Percentiles rank a stretch among this genome's conserved stretches.
These are phyloP conservation scores for Fagopyrum homotropicum DNA, from an alignment of 148 eudicot species.

Conservation along the genomic window DNA sequence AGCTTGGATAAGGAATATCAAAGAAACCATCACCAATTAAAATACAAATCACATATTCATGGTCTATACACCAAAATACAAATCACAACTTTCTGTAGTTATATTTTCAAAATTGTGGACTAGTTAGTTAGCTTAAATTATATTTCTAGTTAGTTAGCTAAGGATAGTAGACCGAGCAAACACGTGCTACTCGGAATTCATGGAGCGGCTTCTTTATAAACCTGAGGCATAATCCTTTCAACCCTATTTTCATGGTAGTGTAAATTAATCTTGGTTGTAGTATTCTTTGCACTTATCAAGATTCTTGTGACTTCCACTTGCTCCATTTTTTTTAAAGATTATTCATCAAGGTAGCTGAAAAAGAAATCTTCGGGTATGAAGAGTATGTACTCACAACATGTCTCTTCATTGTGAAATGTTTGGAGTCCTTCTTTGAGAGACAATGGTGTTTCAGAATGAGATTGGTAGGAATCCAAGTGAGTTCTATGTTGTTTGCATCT, in stretches of 20 bases:
- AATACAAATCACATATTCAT: background rate
- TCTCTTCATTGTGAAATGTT: conserved; percentile 30
- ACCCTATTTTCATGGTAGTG: conserved; percentile 36
- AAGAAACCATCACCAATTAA: background rate
- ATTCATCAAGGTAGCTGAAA: conserved; percentile 33
- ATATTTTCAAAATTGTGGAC: too few species aligned
- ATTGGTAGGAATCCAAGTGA: conserved; percentile 41
- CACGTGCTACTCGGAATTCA: conserved; percentile 31
- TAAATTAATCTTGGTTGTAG: conserved; percentile 35
- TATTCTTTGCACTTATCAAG: conserved; percentile 41
- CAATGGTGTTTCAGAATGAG: conserved; percentile 43
- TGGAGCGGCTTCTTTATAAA: conserved; percentile 18
- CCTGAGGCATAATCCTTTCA: conserved; percentile 18
- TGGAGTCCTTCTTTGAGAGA: conserved; percentile 51
- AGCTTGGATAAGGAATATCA: background rate
- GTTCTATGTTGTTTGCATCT: conserved; percentile 45
- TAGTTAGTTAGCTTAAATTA: too few species aligned
- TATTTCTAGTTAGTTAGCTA: background rate
- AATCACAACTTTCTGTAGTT: too few species aligned
- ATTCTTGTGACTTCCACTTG: conserved; percentile 35
- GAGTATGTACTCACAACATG: conserved; percentile 27
- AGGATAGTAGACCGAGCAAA: conserved; percentile 34
- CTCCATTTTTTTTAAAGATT: conserved; percentile 36
- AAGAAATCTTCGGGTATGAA: conserved; percentile 26
- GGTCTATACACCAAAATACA: background rate